These are phyloP conservation scores for Dissophora ornata DNA, from an alignment of 192 early-diverging fungal species.

Conservation along the genomic window DNA sequence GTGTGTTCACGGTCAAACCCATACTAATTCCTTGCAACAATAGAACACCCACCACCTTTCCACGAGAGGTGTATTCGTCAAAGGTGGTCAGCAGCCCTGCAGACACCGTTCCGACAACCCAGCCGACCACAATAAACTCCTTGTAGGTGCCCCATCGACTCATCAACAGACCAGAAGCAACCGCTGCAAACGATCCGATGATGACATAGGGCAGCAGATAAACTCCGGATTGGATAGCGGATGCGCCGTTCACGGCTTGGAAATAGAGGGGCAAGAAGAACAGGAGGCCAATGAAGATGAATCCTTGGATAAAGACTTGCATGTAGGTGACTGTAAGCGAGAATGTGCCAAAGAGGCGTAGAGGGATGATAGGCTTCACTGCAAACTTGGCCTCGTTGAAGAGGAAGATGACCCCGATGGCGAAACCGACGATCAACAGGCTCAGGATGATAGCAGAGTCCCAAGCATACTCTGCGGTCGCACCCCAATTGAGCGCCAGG, in stretches of 20 bases:
- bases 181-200: conserved; percentile 9
- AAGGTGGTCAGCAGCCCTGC: conserved; percentile 32
- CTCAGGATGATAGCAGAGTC: conserved; percentile 62
- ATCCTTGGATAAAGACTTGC: conserved; percentile 71
- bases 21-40: conserved; percentile 29
- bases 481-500: conserved; percentile 80
- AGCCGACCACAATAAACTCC: conserved; percentile 43
- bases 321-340: conserved; percentile 68
- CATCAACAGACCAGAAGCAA: conserved; percentile 36
- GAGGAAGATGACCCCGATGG: conserved; percentile 67
- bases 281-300: conserved; percentile 67
- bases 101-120: conserved; percentile 5
- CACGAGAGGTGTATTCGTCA: conserved; percentile 44
- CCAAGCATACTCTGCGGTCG: conserved; percentile 74
- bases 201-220: conserved; percentile 79
- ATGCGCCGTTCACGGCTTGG: conserved; percentile 79
- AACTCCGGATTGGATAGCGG: conserved; percentile 79
- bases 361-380: conserved; percentile 81
- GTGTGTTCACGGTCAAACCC: conserved; percentile 43
- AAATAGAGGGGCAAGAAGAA: conserved; percentile 87
- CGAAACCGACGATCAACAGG: conserved; percentile 66
- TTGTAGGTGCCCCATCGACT: conserved; percentile 52
- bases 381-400: conserved; percentile 76
- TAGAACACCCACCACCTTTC: conserved; percentile 16
- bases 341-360: conserved; percentile 72